Evolutionary conservation across 768 basidiomycete genomes (phyloP).

Genomic region (Lactarius sanguifluus): DNA sequence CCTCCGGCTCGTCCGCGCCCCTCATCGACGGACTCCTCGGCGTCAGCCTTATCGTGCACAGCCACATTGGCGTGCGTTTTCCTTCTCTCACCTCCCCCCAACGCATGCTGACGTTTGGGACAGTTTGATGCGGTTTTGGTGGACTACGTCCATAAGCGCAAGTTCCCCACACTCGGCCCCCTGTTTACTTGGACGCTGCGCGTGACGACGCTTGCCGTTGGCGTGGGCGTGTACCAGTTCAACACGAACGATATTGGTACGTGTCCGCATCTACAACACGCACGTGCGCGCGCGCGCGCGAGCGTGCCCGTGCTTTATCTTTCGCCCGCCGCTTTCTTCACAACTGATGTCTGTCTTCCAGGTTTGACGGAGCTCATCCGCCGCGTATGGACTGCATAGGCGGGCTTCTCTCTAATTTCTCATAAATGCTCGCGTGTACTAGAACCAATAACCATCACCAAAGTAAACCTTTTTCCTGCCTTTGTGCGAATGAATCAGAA

Average conservation of each 20-base stretch:
- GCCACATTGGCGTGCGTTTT: conserved; percentile 84
- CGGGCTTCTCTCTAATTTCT: neutral
- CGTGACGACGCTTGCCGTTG: conserved; percentile 70
- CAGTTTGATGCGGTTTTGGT: conserved; percentile 77
- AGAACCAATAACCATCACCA: conserved; percentile 3
- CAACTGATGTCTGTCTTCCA: conserved; percentile 34
- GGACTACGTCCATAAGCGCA: conserved; percentile 92
- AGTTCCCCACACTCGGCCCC: conserved; percentile 82
- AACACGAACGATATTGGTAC: conserved; percentile 97
- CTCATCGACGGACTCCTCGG: conserved; percentile 88
- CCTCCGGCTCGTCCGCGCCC: conserved; percentile 73
- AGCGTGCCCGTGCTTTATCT: no score
- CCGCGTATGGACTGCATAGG: conserved; percentile 76
- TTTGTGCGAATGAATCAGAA: neutral
- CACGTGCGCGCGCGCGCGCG: neutral
- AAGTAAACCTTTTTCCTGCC: neutral
- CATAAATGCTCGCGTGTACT: conserved; percentile 7
- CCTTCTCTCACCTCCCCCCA: neutral
- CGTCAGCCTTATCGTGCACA: conserved; percentile 86
- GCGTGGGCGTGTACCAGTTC: conserved; percentile 95
- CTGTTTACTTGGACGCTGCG: conserved; percentile 74
- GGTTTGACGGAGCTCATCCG: conserved; percentile 85
- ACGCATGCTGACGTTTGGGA: neutral
- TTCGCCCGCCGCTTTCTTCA: neutral
- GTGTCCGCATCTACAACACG: conserved; percentile 31